These are phyloP conservation scores for Fusarium nodosum DNA, from an alignment of 2,329 filamentous ascomycete genomes.

Conservation along the genomic window DNA sequence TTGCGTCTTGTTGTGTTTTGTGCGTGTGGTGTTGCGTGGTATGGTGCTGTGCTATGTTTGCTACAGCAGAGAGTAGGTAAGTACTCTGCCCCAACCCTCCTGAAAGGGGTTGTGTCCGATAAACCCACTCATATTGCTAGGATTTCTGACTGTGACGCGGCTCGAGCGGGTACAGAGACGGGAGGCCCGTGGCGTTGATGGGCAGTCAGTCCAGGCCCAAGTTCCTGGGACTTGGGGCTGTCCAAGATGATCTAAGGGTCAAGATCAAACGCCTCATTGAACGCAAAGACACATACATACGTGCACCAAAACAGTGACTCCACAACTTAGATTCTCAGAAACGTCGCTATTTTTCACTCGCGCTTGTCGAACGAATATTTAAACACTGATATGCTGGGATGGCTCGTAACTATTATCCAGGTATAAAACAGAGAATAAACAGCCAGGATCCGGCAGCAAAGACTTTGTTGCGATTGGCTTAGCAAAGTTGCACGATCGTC, in stretches of 20 bases:
- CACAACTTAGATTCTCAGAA: conserved; percentile 3
- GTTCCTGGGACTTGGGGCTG: conserved; percentile 41
- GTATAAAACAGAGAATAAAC: conserved; percentile 24
- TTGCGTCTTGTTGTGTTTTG: conserved; percentile 7
- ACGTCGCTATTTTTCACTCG: conserved; percentile 5
- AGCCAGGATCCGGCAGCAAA: conserved; percentile 45
- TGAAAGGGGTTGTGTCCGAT: conserved; percentile 31
- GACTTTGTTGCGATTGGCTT: conserved; percentile 54
- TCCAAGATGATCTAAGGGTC: conserved; percentile 30
- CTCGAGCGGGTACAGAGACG: conserved; percentile 48
- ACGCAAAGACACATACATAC: conserved; percentile 22
- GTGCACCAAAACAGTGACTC: conserved; percentile 7
- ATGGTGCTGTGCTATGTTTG: conserved; percentile 25
- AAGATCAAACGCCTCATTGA: conserved; percentile 32
- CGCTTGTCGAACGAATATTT: conserved; percentile 26
- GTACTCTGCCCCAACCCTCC: conserved; percentile 20
- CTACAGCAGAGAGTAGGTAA: conserved; percentile 6
- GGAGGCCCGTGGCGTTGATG: conserved; percentile 46
- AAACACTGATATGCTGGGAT: conserved; percentile 14
- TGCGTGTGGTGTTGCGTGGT: conserved; percentile 4
- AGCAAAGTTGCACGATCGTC: conserved; percentile 49
- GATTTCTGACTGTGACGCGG: conserved; percentile 41
- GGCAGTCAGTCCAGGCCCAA: conserved; percentile 50
- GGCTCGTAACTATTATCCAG: conserved; percentile 12
- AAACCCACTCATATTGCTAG: conserved; percentile 29